These are phyloP conservation scores for Drosera spatulata DNA, from an alignment of 179 eudicot genomes.

Conservation along the genomic window DNA sequence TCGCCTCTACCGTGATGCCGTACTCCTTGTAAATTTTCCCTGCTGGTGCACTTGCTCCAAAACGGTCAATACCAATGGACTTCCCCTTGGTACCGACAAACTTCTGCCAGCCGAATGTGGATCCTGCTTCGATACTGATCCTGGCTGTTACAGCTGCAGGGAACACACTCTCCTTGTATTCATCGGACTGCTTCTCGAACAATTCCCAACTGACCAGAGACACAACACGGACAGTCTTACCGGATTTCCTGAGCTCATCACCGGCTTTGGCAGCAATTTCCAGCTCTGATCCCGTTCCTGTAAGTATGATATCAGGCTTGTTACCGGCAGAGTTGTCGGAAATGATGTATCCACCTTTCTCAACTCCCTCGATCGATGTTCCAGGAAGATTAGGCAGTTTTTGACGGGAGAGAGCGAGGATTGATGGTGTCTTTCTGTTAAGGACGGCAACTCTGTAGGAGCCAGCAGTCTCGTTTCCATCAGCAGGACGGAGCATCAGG, in stretches of 20 bases:
- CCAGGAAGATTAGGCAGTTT: conserved; percentile 38
- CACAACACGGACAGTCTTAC: conserved; percentile 42
- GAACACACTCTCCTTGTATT: conserved; percentile 46
- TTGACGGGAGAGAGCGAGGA: conserved; percentile 54
- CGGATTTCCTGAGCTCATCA: conserved; percentile 43
- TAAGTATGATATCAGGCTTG: conserved; percentile 43
- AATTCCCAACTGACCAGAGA: conserved; percentile 51
- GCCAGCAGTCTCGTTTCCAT: conserved; percentile 63
- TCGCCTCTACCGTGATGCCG: conserved; percentile 48
- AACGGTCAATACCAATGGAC: conserved; percentile 37
- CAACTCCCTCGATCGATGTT: conserved; percentile 45
- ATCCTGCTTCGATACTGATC: conserved; percentile 49
- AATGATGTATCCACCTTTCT: conserved; percentile 41
- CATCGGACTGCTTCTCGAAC: conserved; percentile 33
- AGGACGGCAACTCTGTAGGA: conserved; percentile 45
- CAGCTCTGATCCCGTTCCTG: conserved; percentile 50
- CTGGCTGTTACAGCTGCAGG: conserved; percentile 37
- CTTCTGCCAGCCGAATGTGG: conserved; percentile 48
- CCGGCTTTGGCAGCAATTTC: conserved; percentile 45
- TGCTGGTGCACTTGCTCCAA: conserved; percentile 51
- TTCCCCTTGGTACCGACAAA: conserved; percentile 39
- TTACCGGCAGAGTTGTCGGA: conserved; percentile 41
- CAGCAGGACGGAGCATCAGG: conserved; percentile 51
- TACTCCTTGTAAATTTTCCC: conserved; percentile 43
- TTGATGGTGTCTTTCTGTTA: conserved; percentile 36